These are phyloP conservation scores for Flaveria ramosissima DNA, from an alignment of 129 eudicot species.

Conservation along the genomic window DNA sequence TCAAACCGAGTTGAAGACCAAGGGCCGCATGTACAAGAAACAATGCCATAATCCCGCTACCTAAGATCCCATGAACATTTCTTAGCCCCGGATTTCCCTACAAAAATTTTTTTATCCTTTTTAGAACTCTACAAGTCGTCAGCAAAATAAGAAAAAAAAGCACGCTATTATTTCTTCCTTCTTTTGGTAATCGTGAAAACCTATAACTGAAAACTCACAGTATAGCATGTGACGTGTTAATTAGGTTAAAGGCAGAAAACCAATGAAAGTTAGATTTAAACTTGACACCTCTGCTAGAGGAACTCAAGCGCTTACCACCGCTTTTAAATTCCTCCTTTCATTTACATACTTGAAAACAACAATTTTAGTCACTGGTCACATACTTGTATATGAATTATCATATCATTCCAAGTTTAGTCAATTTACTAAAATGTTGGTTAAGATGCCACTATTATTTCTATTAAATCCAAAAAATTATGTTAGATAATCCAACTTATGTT, in stretches of 20 bases:
- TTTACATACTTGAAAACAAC: no score
- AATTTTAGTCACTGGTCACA: no score
- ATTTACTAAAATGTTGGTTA: not conserved
- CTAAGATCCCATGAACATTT: constrained; percentile 84
- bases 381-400: no score
- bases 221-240: no score
- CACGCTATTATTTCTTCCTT: not conserved
- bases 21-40: constrained; percentile 88
- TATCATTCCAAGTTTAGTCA: not conserved
- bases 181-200: not conserved
- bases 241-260: no score
- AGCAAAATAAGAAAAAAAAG: not conserved
- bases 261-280: no score
- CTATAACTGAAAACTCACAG: no score
- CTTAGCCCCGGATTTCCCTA: constrained; percentile 92
- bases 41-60: constrained; percentile 92
- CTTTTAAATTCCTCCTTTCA: not conserved
- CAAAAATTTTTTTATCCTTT: no score
- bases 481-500: not conserved
- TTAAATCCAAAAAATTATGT: not conserved
- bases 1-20: constrained; percentile 93
- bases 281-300: no score
- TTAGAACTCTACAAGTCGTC: not conserved
- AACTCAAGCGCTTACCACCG: not conserved
- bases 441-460: not conserved